These are phyloP conservation scores for Setaria italica DNA, from an alignment of 202 grass and related monocot species.

Conservation along the genomic window DNA sequence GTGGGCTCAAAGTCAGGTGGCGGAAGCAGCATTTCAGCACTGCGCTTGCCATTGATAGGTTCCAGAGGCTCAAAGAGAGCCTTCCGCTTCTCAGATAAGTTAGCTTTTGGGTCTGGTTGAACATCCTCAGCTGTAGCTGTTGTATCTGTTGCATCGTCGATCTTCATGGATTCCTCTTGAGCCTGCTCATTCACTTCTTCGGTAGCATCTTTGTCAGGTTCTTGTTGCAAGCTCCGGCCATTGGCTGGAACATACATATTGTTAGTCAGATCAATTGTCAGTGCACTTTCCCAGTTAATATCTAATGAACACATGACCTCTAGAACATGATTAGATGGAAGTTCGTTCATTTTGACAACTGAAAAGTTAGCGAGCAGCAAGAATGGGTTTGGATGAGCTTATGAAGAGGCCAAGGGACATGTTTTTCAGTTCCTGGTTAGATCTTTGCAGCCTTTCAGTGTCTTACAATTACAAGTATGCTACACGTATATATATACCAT, in stretches of 20 bases:
- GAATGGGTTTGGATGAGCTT: conserved; percentile 5
- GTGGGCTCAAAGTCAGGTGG: conserved; percentile 86
- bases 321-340: conserved; percentile 6
- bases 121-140: conserved; percentile 6
- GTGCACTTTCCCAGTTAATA: conserved; percentile 41
- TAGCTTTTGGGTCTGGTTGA: conserved; percentile 51
- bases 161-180: conserved; percentile 55
- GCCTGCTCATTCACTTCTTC: conserved; percentile 37
- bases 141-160: conserved; percentile 32
- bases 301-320: conserved; percentile 40
- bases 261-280: conserved; percentile 48
- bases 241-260: conserved; percentile 66
- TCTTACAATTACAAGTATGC: not conserved
- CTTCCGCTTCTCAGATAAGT: conserved; percentile 78
- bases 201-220: conserved; percentile 44
- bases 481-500: conserved; percentile 5
- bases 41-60: conserved; percentile 58
- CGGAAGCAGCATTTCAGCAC: conserved; percentile 72
- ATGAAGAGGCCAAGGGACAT: not conserved
- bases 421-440: not conserved
- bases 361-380: conserved; percentile 18
- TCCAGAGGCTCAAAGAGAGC: conserved; percentile 91
- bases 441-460: not conserved
- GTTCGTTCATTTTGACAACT: conserved; percentile 11
- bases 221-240: conserved; percentile 69